Evolutionary conservation across 2,329 filamentous ascomycete genomes (phyloP), one percentile per base, ranked within the genome.

Genomic region (Neofusicoccum laricinum): DNA sequence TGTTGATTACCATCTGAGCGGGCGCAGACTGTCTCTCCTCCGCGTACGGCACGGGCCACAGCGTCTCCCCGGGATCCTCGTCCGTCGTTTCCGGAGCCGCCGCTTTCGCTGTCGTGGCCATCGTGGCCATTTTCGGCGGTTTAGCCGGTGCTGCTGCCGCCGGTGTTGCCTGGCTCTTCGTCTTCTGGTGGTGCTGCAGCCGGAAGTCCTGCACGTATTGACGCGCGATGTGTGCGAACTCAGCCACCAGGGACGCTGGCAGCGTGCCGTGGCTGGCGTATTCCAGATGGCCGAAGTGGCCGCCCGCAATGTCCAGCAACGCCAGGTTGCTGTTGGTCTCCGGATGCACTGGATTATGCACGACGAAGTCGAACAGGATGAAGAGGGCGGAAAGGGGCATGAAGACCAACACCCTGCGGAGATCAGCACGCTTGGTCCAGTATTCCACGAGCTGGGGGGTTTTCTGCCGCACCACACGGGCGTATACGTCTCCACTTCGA

Each of bases 261-360:
- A 81, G 66, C 2, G 71, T 70, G 0, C 77, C 76, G 1, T 69
- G 71, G 15, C 77, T 78, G 10, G 74, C 73, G 59, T 74, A 78
- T 66, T 81, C 80, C 7, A 81, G 68, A 7, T 76, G 71, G 53
- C 76, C 78, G 49, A 82, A 82, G 66, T 81, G 78, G 1, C 77
- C 79, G 7, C 74, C 77, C 4, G 70, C 77, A 64, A 80, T 74
- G 50, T 80, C 79, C 10, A 82, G 70, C 0, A 80, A 69, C 2
- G 75, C 71, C 1, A 81, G 70, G 58, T 81, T 79, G 2, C 67
- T 72, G 43, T 61, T 69, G 0, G 73, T 78, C 38, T 79, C 76
- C 0, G 70, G 68, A 36, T 77, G 71, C 1, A 30, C 19, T 10
- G 51, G 51, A 11, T 57, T 43, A 11, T 57, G 51, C 14, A 57